phyloP scores from a whole-genome alignment of 306 rosid species.

The Sicyos baderoa region DNA sequence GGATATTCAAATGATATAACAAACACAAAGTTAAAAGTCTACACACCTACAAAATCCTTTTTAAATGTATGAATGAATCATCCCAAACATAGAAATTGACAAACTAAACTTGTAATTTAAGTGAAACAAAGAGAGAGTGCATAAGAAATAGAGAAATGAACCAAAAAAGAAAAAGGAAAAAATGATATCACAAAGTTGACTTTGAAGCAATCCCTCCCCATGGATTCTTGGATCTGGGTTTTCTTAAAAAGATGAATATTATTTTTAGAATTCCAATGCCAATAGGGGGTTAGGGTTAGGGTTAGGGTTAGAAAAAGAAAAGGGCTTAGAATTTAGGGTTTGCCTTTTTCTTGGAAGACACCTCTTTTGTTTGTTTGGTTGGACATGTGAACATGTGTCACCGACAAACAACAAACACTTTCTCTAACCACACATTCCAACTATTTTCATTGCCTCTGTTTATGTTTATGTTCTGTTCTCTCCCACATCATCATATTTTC shows the following conservation, averaged over 20 bases:
- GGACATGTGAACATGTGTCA: background rate
- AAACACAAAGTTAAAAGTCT: no score
- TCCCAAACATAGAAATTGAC: no score
- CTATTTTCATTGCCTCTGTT: background rate
- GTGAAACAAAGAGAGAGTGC: no score
- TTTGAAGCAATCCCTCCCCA: background rate
- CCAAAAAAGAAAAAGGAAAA: no score
- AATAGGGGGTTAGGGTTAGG: background rate
- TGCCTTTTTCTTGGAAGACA: slow-evolving; percentile 8
- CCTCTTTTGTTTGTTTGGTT: background rate
- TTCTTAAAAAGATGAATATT: background rate
- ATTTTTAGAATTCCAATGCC: background rate
- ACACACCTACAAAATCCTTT: no score
- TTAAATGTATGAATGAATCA: no score
- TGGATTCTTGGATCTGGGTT: slow-evolving; percentile 21
- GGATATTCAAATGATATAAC: no score
- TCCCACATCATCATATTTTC: background rate
- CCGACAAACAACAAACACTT: slow-evolving; percentile 1
- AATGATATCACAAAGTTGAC: slow-evolving; percentile 10
- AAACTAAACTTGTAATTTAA: no score
- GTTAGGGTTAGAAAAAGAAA: no score
- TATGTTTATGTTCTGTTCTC: background rate
- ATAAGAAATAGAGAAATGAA: background rate
- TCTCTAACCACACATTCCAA: background rate
- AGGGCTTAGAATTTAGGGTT: background rate